A percentile compares a stretch with the other conserved stretches of the same genome.
Evolutionary conservation across 2,329 filamentous ascomycete genomes (phyloP).

Genomic region (Penicillium sp.): DNA sequence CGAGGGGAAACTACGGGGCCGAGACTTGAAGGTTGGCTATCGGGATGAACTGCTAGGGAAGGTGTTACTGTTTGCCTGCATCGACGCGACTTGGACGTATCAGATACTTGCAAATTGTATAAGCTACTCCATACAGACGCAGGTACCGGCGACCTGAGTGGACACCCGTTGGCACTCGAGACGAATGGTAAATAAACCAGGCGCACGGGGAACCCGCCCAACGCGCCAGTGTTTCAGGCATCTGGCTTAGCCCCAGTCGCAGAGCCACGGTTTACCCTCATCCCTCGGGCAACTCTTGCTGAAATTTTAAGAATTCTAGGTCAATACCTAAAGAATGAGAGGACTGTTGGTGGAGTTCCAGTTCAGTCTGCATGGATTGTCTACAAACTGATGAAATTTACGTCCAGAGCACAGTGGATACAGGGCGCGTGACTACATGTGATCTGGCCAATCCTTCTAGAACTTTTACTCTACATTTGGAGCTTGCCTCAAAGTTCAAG

Average conservation of each 20-base stretch:
- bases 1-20: constrained; percentile 4
- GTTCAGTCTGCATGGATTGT: too few relatives aligned
- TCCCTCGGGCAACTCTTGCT: constrained; percentile 3
- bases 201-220: constrained; percentile 15
- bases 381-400: too few relatives aligned
- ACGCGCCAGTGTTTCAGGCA: constrained; percentile 27
- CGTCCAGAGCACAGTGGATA: background rate
- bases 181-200: constrained; percentile 8
- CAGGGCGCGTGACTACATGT: background rate
- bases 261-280: constrained; percentile 2
- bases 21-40: background rate
- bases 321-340: background rate
- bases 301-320: background rate
- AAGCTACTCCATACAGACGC: background rate
- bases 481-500: background rate
- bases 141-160: constrained; percentile 11
- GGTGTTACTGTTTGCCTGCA: background rate
- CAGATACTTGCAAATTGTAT: background rate
- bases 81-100: background rate
- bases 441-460: background rate
- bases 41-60: background rate
- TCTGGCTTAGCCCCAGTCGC: constrained; percentile 8
- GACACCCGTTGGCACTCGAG: background rate
- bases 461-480: background rate
- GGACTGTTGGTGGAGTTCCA: too few relatives aligned